Evolutionary conservation across 164 flowering plant species (phyloP), one percentile per base, ranked within the genome.

Genomic region (Taxillus chinensis): DNA sequence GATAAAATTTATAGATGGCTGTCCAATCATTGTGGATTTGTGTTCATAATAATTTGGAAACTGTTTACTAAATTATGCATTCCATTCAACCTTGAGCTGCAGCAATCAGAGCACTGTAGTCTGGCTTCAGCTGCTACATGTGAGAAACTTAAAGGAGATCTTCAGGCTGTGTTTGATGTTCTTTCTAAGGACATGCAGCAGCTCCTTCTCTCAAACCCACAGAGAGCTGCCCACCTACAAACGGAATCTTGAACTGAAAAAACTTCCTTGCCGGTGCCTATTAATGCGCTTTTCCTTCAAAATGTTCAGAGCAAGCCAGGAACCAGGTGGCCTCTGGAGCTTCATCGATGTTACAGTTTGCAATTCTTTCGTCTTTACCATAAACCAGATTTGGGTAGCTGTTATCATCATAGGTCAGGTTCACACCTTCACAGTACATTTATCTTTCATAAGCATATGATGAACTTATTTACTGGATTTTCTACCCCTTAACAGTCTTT

Each of bases 141-240:
- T 67, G 70, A 71, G 66, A 93, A 93, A 74, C 78, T 93, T 70
- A 90, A 73, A 71, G 75, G 75, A 7, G 95, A 89, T 74, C 74
- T 93, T 59, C 80, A 66, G 70, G 75, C 80, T 3, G 86, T 90
- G 45, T 93, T 86, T 67, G 75, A 75, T 61, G 78, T 80, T 37
- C 95, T 93, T 61, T 96, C 97, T 6, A 84, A 82, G 69, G 99
- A 93, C 75, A 71, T 85, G 87, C 97, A 90, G 67, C 77, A 90
- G 59, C 95, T 90, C 66, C 76, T 90, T 63, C 84, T 90, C 55
- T 68, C 80, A 66, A 93, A 83, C 73, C 99, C 96, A 17, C 78
- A 90, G 48, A 83, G 80, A 63, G 91, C 85, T 45, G 69, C 87
- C 64, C 82, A 82, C 69, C 68, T 87, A 48, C 80, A 79, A 60